Percentiles rank a stretch among this genome's conserved stretches.
phyloP scores from a whole-genome alignment of 371 early-diverging fungal genomes.

The Apophysomyces ossiformis region DNA sequence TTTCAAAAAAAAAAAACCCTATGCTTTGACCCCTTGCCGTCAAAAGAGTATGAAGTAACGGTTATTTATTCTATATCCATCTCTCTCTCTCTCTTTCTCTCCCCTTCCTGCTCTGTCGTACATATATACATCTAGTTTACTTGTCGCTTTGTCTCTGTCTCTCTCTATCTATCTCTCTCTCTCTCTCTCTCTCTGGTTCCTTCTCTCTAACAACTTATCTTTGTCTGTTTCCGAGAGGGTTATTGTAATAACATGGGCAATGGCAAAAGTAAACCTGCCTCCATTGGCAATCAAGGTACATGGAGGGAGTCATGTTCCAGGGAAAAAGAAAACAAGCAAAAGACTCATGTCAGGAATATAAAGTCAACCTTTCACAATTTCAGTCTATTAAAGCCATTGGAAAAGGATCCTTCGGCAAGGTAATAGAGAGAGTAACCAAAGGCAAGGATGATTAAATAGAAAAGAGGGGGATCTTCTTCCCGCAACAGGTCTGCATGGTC shows the following conservation, averaged over 20 bases:
- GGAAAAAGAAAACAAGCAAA: conserved; percentile 10
- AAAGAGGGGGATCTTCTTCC: background rate
- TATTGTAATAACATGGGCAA: conserved; percentile 22
- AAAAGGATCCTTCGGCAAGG: conserved; percentile 74
- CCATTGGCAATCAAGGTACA: conserved; percentile 5
- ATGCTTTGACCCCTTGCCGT: conserved; percentile 10
- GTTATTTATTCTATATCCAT: background rate
- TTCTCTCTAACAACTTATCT: background rate
- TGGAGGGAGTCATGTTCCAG: background rate
- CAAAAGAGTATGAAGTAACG: conserved; percentile 9
- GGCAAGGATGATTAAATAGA: background rate
- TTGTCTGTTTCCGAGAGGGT: background rate
- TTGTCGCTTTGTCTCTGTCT: background rate
- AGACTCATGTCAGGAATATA: background rate
- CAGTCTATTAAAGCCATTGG: conserved; percentile 60
- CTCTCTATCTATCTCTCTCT: background rate
- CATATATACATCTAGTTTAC: background rate
- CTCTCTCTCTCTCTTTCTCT: background rate
- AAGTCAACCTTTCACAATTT: conserved; percentile 65
- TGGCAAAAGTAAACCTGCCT: conserved; percentile 22
- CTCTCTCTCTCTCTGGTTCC: background rate
- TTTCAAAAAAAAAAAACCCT: conserved; percentile 3
- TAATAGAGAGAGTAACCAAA: conserved; percentile 23
- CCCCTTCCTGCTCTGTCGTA: too few species aligned
- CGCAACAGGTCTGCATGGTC: conserved; percentile 65